Evolutionary conservation across 441 rosid genomes (phyloP).

Genomic region (Populus hybrid): DNA sequence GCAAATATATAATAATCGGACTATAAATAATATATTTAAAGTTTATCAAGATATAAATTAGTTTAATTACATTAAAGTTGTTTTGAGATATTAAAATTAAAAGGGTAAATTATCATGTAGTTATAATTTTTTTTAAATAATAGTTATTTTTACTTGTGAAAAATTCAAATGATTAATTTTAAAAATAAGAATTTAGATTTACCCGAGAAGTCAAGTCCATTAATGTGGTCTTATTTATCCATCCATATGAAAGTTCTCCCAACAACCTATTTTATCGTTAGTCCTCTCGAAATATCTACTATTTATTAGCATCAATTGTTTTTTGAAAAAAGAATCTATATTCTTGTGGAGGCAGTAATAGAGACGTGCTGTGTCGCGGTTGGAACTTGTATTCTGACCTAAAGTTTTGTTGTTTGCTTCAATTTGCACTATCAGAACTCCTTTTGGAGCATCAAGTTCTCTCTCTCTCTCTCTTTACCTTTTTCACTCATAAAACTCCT

Average conservation of each 20-base stretch:
- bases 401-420: neutral
- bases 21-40: too few relatives aligned
- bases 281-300: neutral
- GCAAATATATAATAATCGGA: too few relatives aligned
- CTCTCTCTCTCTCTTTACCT: neutral
- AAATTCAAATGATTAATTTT: neutral
- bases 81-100: too few relatives aligned
- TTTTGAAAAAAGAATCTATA: neutral
- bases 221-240: neutral
- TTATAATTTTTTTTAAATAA: too few relatives aligned
- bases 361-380: neutral
- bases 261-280: neutral
- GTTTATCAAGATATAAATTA: too few relatives aligned
- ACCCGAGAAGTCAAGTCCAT: neutral
- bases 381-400: neutral
- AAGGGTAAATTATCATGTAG: neutral
- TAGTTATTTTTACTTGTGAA: neutral
- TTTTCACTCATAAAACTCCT: neutral
- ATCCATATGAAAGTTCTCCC: neutral
- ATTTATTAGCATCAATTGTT: neutral
- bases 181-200: neutral
- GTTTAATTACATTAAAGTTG: too few relatives aligned
- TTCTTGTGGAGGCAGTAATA: neutral
- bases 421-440: conserved; percentile 6
- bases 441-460: neutral